Base-by-base conservation (phyloP, 1,284 basidiomycete genomes). In the Pholiota adiposa region DNA sequence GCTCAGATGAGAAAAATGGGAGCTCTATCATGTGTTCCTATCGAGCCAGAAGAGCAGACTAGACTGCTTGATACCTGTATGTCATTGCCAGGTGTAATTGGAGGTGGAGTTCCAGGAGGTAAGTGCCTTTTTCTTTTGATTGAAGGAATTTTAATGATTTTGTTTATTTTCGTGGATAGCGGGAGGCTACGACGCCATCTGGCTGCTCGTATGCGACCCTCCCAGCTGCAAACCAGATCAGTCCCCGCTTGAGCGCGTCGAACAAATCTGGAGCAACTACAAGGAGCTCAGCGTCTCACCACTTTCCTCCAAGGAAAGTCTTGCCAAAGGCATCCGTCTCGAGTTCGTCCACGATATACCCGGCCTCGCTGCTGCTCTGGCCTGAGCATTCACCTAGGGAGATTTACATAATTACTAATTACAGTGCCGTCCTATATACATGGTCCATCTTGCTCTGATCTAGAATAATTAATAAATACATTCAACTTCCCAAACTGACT, bases 41-140 rank as follows among this genome's bases (percentile, higher is more conserved):
- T 99, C 64, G 97, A 99, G 73, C 97, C 97, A 1, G 75, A 81
- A 6, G 89, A 93, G 73, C 97, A 99, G 77, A 96, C 94, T 0
- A 76, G 81, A 38, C 83, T 99, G n/a, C 83, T 99, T 50, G 88
- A 98, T 70, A 81, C 83, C 6, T 97, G 94, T 65, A 79, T 90
- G 25, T 77, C 84, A 4, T 83, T 90, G 60, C 84, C 89, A 1
- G 97, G 97, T 43, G 89, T 98, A 2, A 81, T 99, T 33, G 96
- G 94, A 8, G 96, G 96, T 38, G 97, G 97, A 31, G 97, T 99
- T 3, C 97, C 97, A 1, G 97, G 97, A 61, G 96, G 94, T 92
- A 67, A 64, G 87, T 73, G 7, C 12, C 36, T 12, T 19, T 9
- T 48, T 51, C n/a, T 54, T 8, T 9, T 18, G 8, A 6, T 4